Percentiles rank a stretch among this genome's conserved stretches.
phyloP scores from a whole-genome alignment of 139 green algal species.

The Chlorella ohadii region DNA sequence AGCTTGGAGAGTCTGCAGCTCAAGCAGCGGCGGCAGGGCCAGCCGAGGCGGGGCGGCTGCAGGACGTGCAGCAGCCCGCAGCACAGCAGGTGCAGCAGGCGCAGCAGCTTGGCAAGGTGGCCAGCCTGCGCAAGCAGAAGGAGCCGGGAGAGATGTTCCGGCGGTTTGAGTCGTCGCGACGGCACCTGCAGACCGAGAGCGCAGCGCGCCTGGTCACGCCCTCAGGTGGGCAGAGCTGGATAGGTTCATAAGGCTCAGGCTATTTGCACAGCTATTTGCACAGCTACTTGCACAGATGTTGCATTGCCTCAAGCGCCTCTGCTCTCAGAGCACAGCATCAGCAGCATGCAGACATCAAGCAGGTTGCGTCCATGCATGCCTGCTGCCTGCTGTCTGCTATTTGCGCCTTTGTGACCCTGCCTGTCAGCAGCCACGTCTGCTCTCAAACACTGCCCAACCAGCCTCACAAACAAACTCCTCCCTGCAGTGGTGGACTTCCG shows the following conservation, averaged over 20 bases:
- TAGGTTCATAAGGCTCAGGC: too few species aligned
- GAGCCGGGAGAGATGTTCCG: conserved; percentile 3
- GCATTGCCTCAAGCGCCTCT: too few species aligned
- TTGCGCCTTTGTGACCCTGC: too few species aligned
- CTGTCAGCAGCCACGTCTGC: too few species aligned
- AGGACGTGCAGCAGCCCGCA: not conserved
- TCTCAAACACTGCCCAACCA: too few species aligned
- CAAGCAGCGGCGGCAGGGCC: not conserved
- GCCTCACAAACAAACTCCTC: too few species aligned
- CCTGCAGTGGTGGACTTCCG: conserved; percentile 53
- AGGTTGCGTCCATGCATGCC: not conserved
- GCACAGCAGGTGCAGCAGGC: not conserved
- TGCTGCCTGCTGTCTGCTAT: too few species aligned
- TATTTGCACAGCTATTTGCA: too few species aligned
- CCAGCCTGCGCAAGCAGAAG: conserved; percentile 14
- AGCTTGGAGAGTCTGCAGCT: not conserved
- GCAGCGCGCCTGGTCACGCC: conserved; percentile 24
- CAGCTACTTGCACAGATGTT: too few species aligned
- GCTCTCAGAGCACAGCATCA: too few species aligned
- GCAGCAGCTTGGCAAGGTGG: conserved; percentile 18
- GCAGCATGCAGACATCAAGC: too few species aligned
- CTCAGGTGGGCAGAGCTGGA: not conserved
- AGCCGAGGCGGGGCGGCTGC: not conserved
- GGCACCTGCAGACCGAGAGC: conserved; percentile 20
- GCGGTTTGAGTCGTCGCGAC: conserved; percentile 28